Evolutionary conservation across 495 filamentous ascomycete species (phyloP).

Genomic region (Penicillium goetzii): DNA sequence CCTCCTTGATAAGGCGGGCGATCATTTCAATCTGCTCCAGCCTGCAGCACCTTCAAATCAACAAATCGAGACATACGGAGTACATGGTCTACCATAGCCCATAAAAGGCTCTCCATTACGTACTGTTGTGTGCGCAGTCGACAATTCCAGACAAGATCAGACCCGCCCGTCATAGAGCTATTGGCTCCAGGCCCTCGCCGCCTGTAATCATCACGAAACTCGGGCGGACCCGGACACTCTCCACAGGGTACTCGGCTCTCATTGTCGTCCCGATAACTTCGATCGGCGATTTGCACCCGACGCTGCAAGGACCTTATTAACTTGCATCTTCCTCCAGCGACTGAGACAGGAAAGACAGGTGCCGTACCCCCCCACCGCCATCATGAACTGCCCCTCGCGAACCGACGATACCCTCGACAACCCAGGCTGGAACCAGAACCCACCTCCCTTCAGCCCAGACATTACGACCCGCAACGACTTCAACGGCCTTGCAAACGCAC

Average conservation of each 20-base stretch:
- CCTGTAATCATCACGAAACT: conserved; percentile 12
- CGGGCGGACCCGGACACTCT: conserved; percentile 34
- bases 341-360: background rate
- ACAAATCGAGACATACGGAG: conserved; percentile 17
- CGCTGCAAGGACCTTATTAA: conserved; percentile 10
- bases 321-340: conserved; percentile 1
- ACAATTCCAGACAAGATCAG: conserved; percentile 3
- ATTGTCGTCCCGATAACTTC: conserved; percentile 14
- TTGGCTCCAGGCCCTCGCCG: conserved; percentile 7
- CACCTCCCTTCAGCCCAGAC: conserved; percentile 57
- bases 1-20: conserved; percentile 7
- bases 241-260: conserved; percentile 19
- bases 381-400: conserved; percentile 68
- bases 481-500: conserved; percentile 56
- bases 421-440: conserved; percentile 64
- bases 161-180: conserved; percentile 8
- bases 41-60: background rate
- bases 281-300: conserved; percentile 17
- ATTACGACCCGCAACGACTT: conserved; percentile 66
- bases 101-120: conserved; percentile 10
- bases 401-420: conserved; percentile 61
- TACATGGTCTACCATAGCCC: background rate
- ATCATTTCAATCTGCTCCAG: background rate
- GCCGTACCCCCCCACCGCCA: conserved; percentile 6
- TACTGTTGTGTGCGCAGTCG: conserved; percentile 6